A percentile compares a stretch with the other conserved stretches of the same genome.
These are phyloP conservation scores for Colletotrichum musae DNA, from an alignment of 2,329 filamentous ascomycete genomes.

Conservation along the genomic window DNA sequence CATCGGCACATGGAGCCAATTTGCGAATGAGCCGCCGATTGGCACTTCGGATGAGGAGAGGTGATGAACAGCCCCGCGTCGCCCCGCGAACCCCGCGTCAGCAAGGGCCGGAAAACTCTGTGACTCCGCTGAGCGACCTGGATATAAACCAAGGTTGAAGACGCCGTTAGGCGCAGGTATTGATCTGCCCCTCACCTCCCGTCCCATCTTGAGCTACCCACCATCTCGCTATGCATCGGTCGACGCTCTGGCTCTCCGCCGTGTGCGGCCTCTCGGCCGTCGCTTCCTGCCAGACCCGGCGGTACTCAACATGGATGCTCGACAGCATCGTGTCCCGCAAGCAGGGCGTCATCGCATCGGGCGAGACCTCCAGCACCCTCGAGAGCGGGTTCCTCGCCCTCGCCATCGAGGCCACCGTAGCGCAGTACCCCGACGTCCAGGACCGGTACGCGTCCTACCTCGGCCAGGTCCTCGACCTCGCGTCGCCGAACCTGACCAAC, in stretches of 20 bases:
- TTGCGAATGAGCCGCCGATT: not conserved
- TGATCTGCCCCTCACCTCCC: no score
- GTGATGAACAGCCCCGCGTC: not conserved
- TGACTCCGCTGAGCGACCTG: not conserved
- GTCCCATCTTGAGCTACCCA: not conserved
- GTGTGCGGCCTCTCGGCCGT: slow-evolving; percentile 4
- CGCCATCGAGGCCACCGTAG: slow-evolving; percentile 40
- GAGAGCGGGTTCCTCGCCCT: slow-evolving; percentile 44
- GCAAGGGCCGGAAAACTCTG: not conserved
- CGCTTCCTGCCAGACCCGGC: slow-evolving; percentile 8
- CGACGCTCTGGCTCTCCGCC: slow-evolving; percentile 12
- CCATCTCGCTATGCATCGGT: slow-evolving; percentile 6
- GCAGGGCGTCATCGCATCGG: slow-evolving; percentile 44
- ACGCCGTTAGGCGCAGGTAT: no score
- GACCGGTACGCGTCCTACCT: slow-evolving; percentile 37
- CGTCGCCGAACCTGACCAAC: slow-evolving; percentile 36
- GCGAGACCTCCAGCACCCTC: slow-evolving; percentile 44
- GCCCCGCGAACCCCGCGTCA: not conserved
- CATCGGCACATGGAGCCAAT: not conserved
- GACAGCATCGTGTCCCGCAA: slow-evolving; percentile 45
- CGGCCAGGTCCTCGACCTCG: slow-evolving; percentile 39
- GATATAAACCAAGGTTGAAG: not conserved
- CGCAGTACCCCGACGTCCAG: slow-evolving; percentile 38
- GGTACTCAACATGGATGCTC: slow-evolving; percentile 45
- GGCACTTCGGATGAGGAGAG: not conserved